Conservation (phyloP, 2,329 filamentous ascomycete species). For the Penicillium sp. region DNA sequence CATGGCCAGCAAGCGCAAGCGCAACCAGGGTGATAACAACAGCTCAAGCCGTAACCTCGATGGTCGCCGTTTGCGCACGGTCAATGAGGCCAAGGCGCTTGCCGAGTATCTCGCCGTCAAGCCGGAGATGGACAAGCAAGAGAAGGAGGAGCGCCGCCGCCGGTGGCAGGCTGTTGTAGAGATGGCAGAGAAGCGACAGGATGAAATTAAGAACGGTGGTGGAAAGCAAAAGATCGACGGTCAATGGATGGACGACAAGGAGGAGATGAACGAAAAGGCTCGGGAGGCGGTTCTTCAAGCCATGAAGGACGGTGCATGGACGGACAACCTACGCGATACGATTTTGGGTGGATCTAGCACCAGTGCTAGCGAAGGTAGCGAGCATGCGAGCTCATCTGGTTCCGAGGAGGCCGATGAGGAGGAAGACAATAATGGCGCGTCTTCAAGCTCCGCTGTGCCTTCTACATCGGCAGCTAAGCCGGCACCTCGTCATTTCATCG, state of each 20-base stretch:
- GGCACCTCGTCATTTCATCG: constrained; percentile 48
- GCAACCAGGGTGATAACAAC: constrained; percentile 79
- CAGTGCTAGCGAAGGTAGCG: constrained; percentile 49
- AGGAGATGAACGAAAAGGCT: constrained; percentile 84
- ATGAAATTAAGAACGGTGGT: constrained; percentile 79
- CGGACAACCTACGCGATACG: constrained; percentile 49
- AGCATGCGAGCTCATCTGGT: constrained; percentile 38
- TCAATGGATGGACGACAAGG: constrained; percentile 94
- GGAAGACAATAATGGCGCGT: constrained; percentile 45
- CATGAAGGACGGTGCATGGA: constrained; percentile 65
- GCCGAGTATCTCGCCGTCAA: constrained; percentile 95
- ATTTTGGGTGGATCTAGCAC: constrained; percentile 46
- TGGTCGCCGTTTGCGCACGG: constrained; percentile 84
- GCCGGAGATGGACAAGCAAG: constrained; percentile 94
- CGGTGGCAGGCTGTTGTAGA: constrained; percentile 90
- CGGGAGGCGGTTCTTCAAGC: constrained; percentile 76
- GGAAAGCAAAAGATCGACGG: constrained; percentile 73
- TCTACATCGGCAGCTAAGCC: constrained; percentile 36
- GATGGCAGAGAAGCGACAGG: constrained; percentile 78
- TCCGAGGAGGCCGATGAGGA: constrained; percentile 47
- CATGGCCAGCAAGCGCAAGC: constrained; percentile 96
- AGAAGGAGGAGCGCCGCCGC: constrained; percentile 81
- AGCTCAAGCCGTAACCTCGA: constrained; percentile 93
- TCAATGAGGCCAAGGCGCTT: constrained; percentile 92
- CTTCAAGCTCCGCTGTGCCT: constrained; percentile 28